phyloP scores from a whole-genome alignment of 2,329 filamentous ascomycete genomes.

The Trichocomaceae sp. region DNA sequence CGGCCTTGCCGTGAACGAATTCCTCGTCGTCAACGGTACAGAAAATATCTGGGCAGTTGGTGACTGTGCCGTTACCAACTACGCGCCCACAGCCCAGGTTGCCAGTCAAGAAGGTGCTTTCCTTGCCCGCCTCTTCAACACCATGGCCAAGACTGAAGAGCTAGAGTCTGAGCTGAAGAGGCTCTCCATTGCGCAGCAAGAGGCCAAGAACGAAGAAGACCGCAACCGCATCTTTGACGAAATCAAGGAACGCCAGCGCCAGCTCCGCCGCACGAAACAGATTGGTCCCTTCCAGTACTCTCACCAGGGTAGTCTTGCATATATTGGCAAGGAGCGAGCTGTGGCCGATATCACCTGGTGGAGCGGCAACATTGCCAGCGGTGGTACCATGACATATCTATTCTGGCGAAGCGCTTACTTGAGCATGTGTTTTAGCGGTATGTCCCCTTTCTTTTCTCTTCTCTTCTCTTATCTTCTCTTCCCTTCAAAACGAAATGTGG shows the following conservation, averaged over 20 bases:
- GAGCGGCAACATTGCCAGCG: slow-evolving; percentile 90
- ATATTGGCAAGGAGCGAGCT: slow-evolving; percentile 96
- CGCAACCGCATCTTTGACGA: slow-evolving; percentile 58
- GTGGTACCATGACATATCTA: slow-evolving; percentile 89
- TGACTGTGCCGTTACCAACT: slow-evolving; percentile 95
- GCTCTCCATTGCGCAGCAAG: slow-evolving; percentile 59
- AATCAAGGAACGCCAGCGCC: slow-evolving; percentile 81
- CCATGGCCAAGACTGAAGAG: slow-evolving; percentile 89
- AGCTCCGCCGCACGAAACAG: slow-evolving; percentile 82
- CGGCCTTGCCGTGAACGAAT: slow-evolving; percentile 95
- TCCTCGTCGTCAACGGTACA: slow-evolving; percentile 93
- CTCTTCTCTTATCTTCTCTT: too few relatives aligned
- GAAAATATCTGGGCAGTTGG: slow-evolving; percentile 98
- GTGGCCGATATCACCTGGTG: slow-evolving; percentile 97
- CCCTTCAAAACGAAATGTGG: slow-evolving; percentile 12
- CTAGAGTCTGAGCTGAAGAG: slow-evolving; percentile 69
- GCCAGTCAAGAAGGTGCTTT: slow-evolving; percentile 93
- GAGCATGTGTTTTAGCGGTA: slow-evolving; percentile 99
- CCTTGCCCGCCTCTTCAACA: slow-evolving; percentile 93
- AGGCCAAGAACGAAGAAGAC: slow-evolving; percentile 58
- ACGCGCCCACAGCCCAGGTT: slow-evolving; percentile 95
- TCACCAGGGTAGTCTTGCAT: slow-evolving; percentile 92
- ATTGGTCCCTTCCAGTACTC: slow-evolving; percentile 98
- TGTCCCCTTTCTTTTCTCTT: slow-evolving; percentile 46
- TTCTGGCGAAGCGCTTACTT: slow-evolving; percentile 98